phyloP scores from a whole-genome alignment of 305 asterid species.

The Plantago coronopus region DNA sequence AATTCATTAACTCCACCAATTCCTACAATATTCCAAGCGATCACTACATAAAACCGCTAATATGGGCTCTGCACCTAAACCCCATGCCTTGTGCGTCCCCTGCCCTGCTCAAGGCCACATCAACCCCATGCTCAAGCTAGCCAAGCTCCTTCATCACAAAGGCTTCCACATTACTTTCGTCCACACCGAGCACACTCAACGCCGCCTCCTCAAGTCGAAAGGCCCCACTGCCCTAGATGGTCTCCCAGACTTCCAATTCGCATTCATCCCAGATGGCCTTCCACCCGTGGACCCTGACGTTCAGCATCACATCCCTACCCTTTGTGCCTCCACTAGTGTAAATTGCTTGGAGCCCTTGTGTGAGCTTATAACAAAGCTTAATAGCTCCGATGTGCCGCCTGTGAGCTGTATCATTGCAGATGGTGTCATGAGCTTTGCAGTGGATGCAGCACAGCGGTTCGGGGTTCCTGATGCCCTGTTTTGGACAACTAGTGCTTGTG shows the following conservation, averaged over 20 bases:
- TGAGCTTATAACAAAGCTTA: conserved; percentile 20
- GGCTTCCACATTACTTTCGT: conserved; percentile 28
- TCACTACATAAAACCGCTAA: not conserved
- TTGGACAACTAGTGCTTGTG: conserved; percentile 28
- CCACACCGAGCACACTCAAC: conserved; percentile 24
- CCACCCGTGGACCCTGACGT: conserved; percentile 23
- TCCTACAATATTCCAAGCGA: too few relatives aligned
- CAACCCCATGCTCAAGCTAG: conserved; percentile 25
- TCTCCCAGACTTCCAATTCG: conserved; percentile 23
- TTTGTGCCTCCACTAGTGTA: conserved; percentile 18
- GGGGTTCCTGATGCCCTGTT: conserved; percentile 28
- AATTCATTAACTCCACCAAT: too few relatives aligned
- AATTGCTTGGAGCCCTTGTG: conserved; percentile 23
- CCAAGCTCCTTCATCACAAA: conserved; percentile 19
- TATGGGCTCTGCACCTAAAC: conserved; percentile 18
- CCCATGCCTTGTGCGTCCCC: conserved; percentile 24
- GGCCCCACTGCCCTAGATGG: conserved; percentile 18
- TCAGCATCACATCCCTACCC: conserved; percentile 18
- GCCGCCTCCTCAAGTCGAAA: conserved; percentile 20
- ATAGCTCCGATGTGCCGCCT: conserved; percentile 23
- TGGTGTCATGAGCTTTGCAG: conserved; percentile 37
- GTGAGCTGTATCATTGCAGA: conserved; percentile 42
- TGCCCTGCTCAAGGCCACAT: conserved; percentile 26
- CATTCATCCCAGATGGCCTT: conserved; percentile 28
- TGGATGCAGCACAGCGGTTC: conserved; percentile 28